Percentiles rank a stretch among this genome's conserved stretches.
These are phyloP conservation scores for Diutina sp. DNA, from an alignment of 1,139 yeast genomes.

Conservation along the genomic window DNA sequence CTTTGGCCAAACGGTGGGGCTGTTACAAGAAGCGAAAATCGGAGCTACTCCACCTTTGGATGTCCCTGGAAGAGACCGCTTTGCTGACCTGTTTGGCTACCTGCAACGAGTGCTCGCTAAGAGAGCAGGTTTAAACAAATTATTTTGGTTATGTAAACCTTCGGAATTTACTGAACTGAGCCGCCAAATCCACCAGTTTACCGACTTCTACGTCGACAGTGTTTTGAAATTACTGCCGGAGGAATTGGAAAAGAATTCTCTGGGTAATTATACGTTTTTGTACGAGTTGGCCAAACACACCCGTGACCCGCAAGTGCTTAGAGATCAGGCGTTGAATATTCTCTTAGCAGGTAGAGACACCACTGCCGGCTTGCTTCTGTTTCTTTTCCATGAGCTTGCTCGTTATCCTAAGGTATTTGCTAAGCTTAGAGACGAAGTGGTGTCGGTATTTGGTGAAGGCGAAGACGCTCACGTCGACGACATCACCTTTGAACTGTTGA, in stretches of 20 bases:
- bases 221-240: slow-evolving; percentile 10
- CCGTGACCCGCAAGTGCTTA: slow-evolving; percentile 31
- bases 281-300: slow-evolving; percentile 40
- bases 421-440: slow-evolving; percentile 26
- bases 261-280: slow-evolving; percentile 35
- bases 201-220: slow-evolving; percentile 17
- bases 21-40: slow-evolving; percentile 4
- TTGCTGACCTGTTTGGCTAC: slow-evolving; percentile 6
- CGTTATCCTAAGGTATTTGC: slow-evolving; percentile 28
- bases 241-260: slow-evolving; percentile 24
- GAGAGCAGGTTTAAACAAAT: slow-evolving; percentile 5
- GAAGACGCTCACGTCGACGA: slow-evolving; percentile 15
- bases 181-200: slow-evolving; percentile 19
- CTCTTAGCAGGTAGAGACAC: slow-evolving; percentile 47
- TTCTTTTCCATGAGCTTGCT: slow-evolving; percentile 32
- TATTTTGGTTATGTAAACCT: slow-evolving; percentile 5
- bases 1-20: slow-evolving; percentile 8
- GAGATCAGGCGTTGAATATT: slow-evolving; percentile 40
- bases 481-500: slow-evolving; percentile 36
- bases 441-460: slow-evolving; percentile 23
- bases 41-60: neutral
- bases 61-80: slow-evolving; percentile 1
- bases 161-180: slow-evolving; percentile 11
- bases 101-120: slow-evolving; percentile 5
- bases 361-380: slow-evolving; percentile 41